phyloP scores from a whole-genome alignment of 345 rosid species.

The Eucalyptus brandiana region DNA sequence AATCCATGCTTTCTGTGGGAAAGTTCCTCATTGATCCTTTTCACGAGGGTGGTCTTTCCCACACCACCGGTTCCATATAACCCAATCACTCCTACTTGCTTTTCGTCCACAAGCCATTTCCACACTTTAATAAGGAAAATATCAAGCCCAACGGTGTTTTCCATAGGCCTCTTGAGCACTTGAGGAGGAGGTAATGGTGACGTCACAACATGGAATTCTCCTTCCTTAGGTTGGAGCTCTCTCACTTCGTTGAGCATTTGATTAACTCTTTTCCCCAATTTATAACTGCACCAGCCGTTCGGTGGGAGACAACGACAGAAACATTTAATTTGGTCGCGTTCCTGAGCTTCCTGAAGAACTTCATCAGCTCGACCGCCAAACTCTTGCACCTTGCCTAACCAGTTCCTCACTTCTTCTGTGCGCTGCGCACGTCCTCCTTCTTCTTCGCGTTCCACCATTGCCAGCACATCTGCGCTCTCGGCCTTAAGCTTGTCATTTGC shows the following conservation, averaged over 20 bases:
- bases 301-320: not conserved
- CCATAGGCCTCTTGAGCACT: not conserved
- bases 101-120: not conserved
- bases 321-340: not conserved
- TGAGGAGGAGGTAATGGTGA: not conserved
- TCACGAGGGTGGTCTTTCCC: constrained; percentile 6
- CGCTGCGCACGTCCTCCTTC: rapidly evolving
- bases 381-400: not conserved
- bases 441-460: not conserved
- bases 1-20: rapidly evolving
- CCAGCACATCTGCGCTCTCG: rapidly evolving
- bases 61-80: not conserved
- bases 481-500: not conserved
- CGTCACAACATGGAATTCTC: rapidly evolving
- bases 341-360: not conserved
- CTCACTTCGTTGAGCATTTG: not conserved
- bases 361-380: not conserved
- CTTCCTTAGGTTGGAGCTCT: not conserved
- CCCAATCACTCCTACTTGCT: not conserved
- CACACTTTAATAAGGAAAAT: not conserved
- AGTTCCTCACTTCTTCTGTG: not conserved
- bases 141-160: not conserved
- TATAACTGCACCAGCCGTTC: not conserved
- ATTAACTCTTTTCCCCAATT: not conserved
- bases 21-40: not conserved